phyloP scores from a whole-genome alignment of 192 early-diverging fungal species.

The Coemansia sp. region DNA sequence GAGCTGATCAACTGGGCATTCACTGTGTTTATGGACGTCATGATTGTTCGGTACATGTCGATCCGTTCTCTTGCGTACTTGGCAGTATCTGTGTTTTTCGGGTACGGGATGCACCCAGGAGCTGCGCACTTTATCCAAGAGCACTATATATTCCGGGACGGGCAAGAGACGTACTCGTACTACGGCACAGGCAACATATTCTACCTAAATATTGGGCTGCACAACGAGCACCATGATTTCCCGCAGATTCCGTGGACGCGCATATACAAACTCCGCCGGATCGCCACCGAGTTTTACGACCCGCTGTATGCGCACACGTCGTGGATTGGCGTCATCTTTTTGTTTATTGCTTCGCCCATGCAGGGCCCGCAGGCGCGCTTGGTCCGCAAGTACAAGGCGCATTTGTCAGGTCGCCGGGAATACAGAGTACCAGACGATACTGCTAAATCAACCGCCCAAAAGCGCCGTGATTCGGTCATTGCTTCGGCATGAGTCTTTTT shows the following conservation, averaged over 20 bases:
- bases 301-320: slow-evolving; percentile 77
- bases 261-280: slow-evolving; percentile 74
- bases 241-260: slow-evolving; percentile 81
- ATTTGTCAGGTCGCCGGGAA: slow-evolving; percentile 67
- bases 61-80: slow-evolving; percentile 67
- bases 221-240: slow-evolving; percentile 99
- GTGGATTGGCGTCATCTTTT: slow-evolving; percentile 80
- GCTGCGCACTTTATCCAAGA: slow-evolving; percentile 97
- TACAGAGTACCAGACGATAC: slow-evolving; percentile 31
- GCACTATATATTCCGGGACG: slow-evolving; percentile 92
- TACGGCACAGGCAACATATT: slow-evolving; percentile 85
- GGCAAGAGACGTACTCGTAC: slow-evolving; percentile 97
- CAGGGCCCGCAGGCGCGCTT: slow-evolving; percentile 83
- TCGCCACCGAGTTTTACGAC: slow-evolving; percentile 92
- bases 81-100: slow-evolving; percentile 70
- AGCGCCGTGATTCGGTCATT: slow-evolving; percentile 13
- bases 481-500: slow-evolving; percentile 1
- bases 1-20: slow-evolving; percentile 75
- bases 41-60: slow-evolving; percentile 65
- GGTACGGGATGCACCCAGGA: slow-evolving; percentile 86
- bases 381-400: slow-evolving; percentile 67
- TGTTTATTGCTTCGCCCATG: slow-evolving; percentile 73
- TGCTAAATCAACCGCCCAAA: neutral
- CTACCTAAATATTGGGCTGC: slow-evolving; percentile 94
- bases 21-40: slow-evolving; percentile 59